Evolutionary conservation across 139 green algal genomes (phyloP).

Genomic region (Micractinium conductrix): DNA sequence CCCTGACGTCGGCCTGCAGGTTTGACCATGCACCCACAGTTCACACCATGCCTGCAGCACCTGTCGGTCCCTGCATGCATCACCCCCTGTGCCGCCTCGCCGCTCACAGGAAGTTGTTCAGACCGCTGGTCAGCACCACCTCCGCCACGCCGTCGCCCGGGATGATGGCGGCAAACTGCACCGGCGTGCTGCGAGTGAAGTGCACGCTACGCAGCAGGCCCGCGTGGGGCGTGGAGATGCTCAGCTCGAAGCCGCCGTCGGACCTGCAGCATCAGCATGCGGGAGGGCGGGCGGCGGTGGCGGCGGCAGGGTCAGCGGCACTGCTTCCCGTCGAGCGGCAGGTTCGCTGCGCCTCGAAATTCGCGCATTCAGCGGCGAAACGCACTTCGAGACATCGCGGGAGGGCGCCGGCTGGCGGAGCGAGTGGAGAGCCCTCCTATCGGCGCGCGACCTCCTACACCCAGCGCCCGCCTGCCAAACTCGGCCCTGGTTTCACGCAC

Average conservation of each 20-base stretch:
- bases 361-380: too few relatives aligned
- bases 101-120: slow-evolving; percentile 72
- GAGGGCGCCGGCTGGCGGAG: neutral
- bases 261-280: neutral
- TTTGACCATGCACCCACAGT: too few relatives aligned
- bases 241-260: slow-evolving; percentile 47
- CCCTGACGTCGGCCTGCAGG: too few relatives aligned
- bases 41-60: too few relatives aligned
- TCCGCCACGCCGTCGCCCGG: slow-evolving; percentile 92
- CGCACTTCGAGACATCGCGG: too few relatives aligned
- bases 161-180: slow-evolving; percentile 91
- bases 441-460: neutral
- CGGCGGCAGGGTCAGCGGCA: too few relatives aligned
- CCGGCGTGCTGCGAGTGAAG: slow-evolving; percentile 32
- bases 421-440: neutral
- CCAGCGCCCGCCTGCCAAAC: neutral
- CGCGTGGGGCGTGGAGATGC: neutral
- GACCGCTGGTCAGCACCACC: slow-evolving; percentile 86
- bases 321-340: too few relatives aligned
- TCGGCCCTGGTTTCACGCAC: too few relatives aligned
- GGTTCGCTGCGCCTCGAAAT: too few relatives aligned
- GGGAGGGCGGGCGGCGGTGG: neutral
- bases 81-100: too few relatives aligned
- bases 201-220: slow-evolving; percentile 21
- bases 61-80: too few relatives aligned